Evolutionary conservation across 306 rosid genomes (phyloP), one percentile per base, ranked within the genome.

Genomic region (Morella rubra): DNA sequence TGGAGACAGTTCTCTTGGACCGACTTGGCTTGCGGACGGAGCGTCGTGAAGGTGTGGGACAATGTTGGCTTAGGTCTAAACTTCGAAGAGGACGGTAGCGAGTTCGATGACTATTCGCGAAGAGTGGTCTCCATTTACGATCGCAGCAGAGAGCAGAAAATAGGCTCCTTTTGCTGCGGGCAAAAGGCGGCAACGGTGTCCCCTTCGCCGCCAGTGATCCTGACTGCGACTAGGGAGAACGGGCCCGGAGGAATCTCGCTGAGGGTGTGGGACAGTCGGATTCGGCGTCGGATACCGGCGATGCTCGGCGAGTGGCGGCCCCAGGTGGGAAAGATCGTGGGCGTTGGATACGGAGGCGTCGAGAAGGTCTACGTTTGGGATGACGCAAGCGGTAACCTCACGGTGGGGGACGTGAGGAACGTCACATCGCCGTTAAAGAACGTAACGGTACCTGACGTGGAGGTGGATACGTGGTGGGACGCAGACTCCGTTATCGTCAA

Each of bases 1-100:
- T 74, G 76, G 53, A 83, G 87, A 0, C 78, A 86, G 6, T 87
- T 92, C 54, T 84, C 93, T 5, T 87, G 93, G 79, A 71, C 93
- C 1, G 99, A 95, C 47, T 84, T 91, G 6, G 80, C 85, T 4
- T 72, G 81, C 55, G 85, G 87, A 4, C 80, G 78, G 72, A 89
- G 86, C 84, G 98, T 94, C 6, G 98, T 94, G 11, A 89, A 94
- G 56, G 81, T 92, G 7, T 92, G 98, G 97, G 97, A 90, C 14
- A 73, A 79, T 37, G 49, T 89, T 44, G 91, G 87, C 4, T 84
- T 91, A 4, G 86, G 91, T 0, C 42, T 90, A n/a, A 91, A 87
- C 0, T 76, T 69, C 40, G 84, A 73, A 56, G 84, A 50, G 1
- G 81, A 78, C 0, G 74, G 61, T 13, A 66, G 68, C 3, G 37